Base-by-base conservation (phyloP, 768 basidiomycete species). In the Naganishia antarctica region DNA sequence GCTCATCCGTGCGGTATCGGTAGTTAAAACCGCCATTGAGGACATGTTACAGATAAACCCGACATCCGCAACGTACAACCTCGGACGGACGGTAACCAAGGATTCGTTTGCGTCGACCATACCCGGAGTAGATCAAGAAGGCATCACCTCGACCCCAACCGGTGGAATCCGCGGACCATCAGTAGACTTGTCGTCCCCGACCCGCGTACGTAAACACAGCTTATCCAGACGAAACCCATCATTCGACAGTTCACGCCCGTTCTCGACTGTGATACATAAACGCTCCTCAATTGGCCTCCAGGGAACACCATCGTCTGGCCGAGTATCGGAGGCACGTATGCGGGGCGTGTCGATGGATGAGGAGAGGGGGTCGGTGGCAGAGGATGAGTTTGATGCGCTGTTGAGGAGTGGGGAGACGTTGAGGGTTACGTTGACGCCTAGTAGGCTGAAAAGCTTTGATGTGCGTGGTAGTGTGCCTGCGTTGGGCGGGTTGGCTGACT, bases 371-470 rank as follows among this genome's bases (percentile, higher is more conserved):
- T 28, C 25, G 31, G 28, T 37, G 9, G 49, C 29, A 26, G 76
- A 84, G 62, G 86, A 88, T 67, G 89, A 94, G 75, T 97, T 98
- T 76, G 93, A 98, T 78, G 86, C 91, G 76, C 81, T 97, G 77
- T 87, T 98, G 85, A 85, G 84, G 58, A 91, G 89, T 64, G 84
- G 87, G 65, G 82, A 87, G 64, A 97, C 93, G 21, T 89, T 96
- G 88, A 96, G 91, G 75, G 86, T 98, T 70, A 94, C 91, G 44
- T 82, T 96, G 68, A 98, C 93, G 34, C 93, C 93, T 63, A 91
- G 96, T 80, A 83, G 93, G 60, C 81, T 98, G 63, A 88, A 86
- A 74, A 90, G 86, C 53, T 93, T 94, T 84, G 91, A 96, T 83
- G 92, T 93, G 79, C 73, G 84, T 81, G 2, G 28, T 16, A 7